These are phyloP conservation scores for Diaporthe caulivora DNA, from an alignment of 2,329 filamentous ascomycete genomes.

Conservation along the genomic window DNA sequence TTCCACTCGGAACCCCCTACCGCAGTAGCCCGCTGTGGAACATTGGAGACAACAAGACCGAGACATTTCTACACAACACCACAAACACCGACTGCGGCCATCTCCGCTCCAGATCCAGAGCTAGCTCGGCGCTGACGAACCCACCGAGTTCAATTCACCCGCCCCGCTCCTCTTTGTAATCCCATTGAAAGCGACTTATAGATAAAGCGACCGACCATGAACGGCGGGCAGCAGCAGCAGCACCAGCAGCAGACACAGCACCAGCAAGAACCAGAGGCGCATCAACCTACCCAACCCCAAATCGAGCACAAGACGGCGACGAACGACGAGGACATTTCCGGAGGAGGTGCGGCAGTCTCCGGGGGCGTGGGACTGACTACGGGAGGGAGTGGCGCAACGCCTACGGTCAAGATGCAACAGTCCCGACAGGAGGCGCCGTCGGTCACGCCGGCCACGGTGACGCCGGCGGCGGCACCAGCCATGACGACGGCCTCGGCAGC, in stretches of 20 bases:
- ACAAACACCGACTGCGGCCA: background rate
- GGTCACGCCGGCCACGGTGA: constrained; percentile 31
- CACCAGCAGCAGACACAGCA: constrained; percentile 31
- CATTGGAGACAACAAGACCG: constrained; percentile 8
- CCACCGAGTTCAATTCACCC: background rate
- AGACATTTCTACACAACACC: constrained; percentile 20
- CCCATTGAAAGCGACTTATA: constrained; percentile 14
- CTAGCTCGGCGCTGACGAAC: background rate
- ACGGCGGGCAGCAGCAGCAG: constrained; percentile 35
- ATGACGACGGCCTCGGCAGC: constrained; percentile 29
- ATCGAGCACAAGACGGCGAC: background rate
- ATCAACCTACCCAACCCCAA: constrained; percentile 11
- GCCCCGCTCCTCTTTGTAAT: background rate
- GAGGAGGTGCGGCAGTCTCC: background rate
- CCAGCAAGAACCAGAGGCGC: constrained; percentile 13
- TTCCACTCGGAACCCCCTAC: background rate
- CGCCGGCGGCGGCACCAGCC: constrained; percentile 16
- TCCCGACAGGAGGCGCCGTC: constrained; percentile 22
- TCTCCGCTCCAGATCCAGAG: background rate
- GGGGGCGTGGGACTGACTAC: constrained; percentile 10
- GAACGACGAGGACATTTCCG: constrained; percentile 20
- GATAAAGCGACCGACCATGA: constrained; percentile 32
- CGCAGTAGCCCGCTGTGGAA: background rate
- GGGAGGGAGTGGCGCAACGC: background rate
- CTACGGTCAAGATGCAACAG: constrained; percentile 35